These are phyloP conservation scores for Papiliotrema flavescens DNA, from an alignment of 1,284 basidiomycete genomes.

Conservation along the genomic window DNA sequence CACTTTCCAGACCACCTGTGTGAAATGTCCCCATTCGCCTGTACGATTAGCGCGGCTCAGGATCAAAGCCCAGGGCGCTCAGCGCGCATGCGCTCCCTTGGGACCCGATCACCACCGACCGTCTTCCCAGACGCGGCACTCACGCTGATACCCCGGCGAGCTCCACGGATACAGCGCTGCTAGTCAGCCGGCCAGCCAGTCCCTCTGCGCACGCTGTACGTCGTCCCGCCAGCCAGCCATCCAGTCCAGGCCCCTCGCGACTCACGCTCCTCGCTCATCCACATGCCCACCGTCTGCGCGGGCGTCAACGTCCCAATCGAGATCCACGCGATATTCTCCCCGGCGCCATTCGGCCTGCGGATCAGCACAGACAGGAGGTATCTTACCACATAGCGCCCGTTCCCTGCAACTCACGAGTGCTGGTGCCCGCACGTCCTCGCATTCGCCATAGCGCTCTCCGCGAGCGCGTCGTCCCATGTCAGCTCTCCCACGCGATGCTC, in stretches of 20 bases:
- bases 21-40: slow-evolving; percentile 10
- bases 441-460: slow-evolving; percentile 1
- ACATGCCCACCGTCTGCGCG: slow-evolving; percentile 8
- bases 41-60: background rate
- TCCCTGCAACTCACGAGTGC: slow-evolving; percentile 1
- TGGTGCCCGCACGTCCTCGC: slow-evolving; percentile 1
- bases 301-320: background rate
- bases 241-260: background rate
- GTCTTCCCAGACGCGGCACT: background rate
- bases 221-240: too few species aligned
- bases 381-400: too few species aligned
- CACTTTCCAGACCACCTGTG: slow-evolving; percentile 10
- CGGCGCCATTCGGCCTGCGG: slow-evolving; percentile 1
- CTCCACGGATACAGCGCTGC: slow-evolving; percentile 10
- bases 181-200: background rate
- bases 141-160: slow-evolving; percentile 6
- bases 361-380: background rate
- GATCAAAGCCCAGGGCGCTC: too few species aligned
- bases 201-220: too few species aligned
- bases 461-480: slow-evolving; percentile 2
- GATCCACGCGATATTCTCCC: slow-evolving; percentile 12
- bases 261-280: slow-evolving; percentile 14
- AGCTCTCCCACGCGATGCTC: slow-evolving; percentile 1
- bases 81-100: too few species aligned
- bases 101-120: too few species aligned